Base-by-base conservation (phyloP, 371 early-diverging fungal species). In the Sanchytrium tribonematis region DNA sequence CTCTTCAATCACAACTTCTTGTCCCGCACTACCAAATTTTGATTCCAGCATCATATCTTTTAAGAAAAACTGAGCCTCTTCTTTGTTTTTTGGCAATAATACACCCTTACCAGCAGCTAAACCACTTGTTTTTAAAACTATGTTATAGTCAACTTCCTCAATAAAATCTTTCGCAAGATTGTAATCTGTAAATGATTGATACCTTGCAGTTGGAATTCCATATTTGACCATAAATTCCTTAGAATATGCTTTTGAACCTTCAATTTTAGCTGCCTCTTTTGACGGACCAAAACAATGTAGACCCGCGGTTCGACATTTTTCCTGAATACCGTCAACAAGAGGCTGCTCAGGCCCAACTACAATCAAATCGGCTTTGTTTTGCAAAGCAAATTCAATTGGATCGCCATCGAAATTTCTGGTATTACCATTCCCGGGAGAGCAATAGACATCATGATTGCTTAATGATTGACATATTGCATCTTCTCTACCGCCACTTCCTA, bases 51-150 rank as follows among this genome's bases (percentile, higher is more conserved):
- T 88, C 71, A 96, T 88, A 28, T 80, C 71, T 73, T 86, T 82
- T 66, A 95, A 80, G 17, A 86, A 90, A n/a, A 80, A 78, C 67
- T 91, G 74, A 1, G 93, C 92, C 75, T 97, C 96, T 70, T 85
- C 83, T 74, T 85, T 84, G 68, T 81, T 85, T 29, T 81, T 79
- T 0, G 97, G 96, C 71, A 97, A 83, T 72, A 95, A 75, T 1
- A 97, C 97, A 69, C 97, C 97, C 78, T 97, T 97, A 69, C 96
- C 97, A 67, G 91, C 94, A 31, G 97, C 97, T 66, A 97, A 80
- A 68, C 97, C 97, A 29, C 91, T 90, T 28, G 95, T 95, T 85
- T 89, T 80, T 70, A 82, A 75, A 28, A 31, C 66, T 27, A 30
- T 17, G 29, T 22, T 28, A 66, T 68, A 69, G 2, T 29, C 69